Evolutionary conservation across 164 flowering plant species (phyloP).

Genomic region (Platanus orientalis): DNA sequence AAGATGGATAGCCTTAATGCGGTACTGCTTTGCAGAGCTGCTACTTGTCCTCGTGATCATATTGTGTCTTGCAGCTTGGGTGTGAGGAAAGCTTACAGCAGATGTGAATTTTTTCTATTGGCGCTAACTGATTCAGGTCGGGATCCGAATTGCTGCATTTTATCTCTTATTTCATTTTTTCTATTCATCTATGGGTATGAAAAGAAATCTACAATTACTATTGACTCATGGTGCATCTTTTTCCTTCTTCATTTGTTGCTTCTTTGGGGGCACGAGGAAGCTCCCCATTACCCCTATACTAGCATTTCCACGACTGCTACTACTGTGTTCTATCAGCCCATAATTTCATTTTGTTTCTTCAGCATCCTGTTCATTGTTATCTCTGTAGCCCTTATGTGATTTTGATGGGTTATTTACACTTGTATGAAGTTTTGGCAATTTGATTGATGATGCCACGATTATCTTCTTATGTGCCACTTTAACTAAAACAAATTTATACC

Average conservation of each 20-base stretch:
- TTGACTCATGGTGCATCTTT: not conserved
- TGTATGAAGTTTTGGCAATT: too few relatives aligned
- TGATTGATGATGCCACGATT: too few relatives aligned
- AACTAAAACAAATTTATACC: too few relatives aligned
- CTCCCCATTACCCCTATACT: not conserved
- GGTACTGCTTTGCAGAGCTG: not conserved
- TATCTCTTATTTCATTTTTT: not conserved
- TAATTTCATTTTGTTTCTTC: too few relatives aligned
- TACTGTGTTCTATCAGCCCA: not conserved
- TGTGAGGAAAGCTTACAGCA: not conserved
- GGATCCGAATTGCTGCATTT: not conserved
- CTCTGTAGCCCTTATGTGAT: too few relatives aligned
- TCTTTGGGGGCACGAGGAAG: not conserved
- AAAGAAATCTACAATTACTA: not conserved
- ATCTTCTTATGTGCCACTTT: too few relatives aligned
- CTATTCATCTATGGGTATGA: not conserved
- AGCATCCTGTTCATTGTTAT: too few relatives aligned
- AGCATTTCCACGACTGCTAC: not conserved
- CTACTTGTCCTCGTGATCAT: not conserved
- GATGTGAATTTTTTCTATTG: not conserved
- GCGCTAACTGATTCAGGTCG: not conserved
- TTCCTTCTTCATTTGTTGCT: slow-evolving; percentile 1
- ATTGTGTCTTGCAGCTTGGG: slow-evolving; percentile 4
- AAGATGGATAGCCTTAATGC: not conserved
- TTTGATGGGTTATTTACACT: too few relatives aligned